phyloP scores from a whole-genome alignment of 106 monocot species.

The Amphibolis antarctica region DNA sequence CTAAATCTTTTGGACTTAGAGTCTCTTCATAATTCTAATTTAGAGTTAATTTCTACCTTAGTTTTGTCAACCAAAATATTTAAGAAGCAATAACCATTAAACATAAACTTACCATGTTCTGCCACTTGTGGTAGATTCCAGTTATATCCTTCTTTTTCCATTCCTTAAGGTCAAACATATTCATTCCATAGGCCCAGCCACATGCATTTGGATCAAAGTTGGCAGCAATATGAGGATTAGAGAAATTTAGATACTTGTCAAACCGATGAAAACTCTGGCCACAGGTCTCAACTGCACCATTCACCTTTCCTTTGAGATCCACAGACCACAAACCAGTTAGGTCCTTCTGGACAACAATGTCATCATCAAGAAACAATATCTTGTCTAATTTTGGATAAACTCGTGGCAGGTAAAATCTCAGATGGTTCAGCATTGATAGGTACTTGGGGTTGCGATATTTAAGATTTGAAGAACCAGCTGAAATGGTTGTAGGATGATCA shows the following conservation, averaged over 20 bases:
- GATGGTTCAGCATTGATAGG: slow-evolving; percentile 63
- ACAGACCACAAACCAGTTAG: slow-evolving; percentile 48
- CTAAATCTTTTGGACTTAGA: too few species aligned
- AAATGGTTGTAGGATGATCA: slow-evolving; percentile 36
- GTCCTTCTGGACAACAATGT: slow-evolving; percentile 59
- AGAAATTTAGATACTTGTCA: slow-evolving; percentile 60
- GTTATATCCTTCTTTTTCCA: slow-evolving; percentile 67
- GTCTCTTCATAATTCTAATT: too few species aligned
- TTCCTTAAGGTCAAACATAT: slow-evolving; percentile 46
- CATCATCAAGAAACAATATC: slow-evolving; percentile 71
- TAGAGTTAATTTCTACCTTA: too few species aligned
- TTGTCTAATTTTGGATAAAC: slow-evolving; percentile 66
- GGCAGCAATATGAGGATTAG: slow-evolving; percentile 41
- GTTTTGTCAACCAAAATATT: not conserved
- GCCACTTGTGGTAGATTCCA: slow-evolving; percentile 61
- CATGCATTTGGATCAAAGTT: slow-evolving; percentile 68
- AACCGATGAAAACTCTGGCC: slow-evolving; percentile 61
- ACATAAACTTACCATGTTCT: slow-evolving; percentile 32
- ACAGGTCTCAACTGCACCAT: slow-evolving; percentile 67
- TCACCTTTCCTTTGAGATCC: slow-evolving; percentile 56
- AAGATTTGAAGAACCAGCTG: slow-evolving; percentile 50
- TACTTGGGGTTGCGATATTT: slow-evolving; percentile 71
- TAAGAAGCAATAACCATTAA: not conserved
- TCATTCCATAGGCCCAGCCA: slow-evolving; percentile 64
- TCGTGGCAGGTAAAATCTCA: slow-evolving; percentile 61